A percentile compares a stretch with the other conserved stretches of the same genome.
Conservation (phyloP, 1,284 basidiomycete genomes). For the Amylostereum areolatum region DNA sequence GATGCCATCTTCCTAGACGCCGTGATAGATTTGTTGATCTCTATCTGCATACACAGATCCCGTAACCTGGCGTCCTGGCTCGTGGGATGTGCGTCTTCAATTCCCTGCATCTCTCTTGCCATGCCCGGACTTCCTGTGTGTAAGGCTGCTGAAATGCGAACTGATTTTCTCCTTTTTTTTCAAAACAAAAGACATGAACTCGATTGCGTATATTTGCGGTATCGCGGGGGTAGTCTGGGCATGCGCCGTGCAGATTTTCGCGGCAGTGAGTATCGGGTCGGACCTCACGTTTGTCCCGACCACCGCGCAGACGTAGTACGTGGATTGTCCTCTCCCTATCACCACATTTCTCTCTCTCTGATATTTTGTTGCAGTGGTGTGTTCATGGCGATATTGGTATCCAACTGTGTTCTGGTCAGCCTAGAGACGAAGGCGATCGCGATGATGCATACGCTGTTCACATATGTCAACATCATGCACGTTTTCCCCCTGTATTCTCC, state of each 20-base stretch:
- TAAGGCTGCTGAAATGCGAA: no score
- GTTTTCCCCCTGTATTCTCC: conserved; percentile 6
- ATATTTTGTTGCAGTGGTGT: conserved; percentile 18
- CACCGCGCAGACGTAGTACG: conserved; percentile 25
- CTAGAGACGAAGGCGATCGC: conserved; percentile 33
- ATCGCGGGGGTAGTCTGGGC: conserved; percentile 41
- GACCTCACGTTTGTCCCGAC: conserved; percentile 23
- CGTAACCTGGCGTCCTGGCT: conserved; percentile 30
- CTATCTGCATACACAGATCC: not conserved
- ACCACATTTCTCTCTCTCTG: not conserved
- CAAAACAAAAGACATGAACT: conserved; percentile 26
- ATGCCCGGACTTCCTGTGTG: not conserved
- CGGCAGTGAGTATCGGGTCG: conserved; percentile 28
- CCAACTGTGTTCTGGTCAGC: conserved; percentile 32
- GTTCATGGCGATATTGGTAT: conserved; percentile 23
- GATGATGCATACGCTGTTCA: conserved; percentile 22
- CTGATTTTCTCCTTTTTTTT: not conserved
- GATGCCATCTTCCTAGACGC: not conserved
- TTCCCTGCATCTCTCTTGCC: not conserved
- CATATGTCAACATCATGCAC: conserved; percentile 25
- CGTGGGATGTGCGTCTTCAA: conserved; percentile 29
- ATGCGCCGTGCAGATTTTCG: conserved; percentile 31
- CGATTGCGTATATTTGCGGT: conserved; percentile 31
- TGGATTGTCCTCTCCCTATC: not conserved
- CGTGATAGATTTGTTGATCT: not conserved